Evolutionary conservation across 129 eudicot genomes (phyloP), one percentile per base, ranked within the genome.

Genomic region (Arctium minus): DNA sequence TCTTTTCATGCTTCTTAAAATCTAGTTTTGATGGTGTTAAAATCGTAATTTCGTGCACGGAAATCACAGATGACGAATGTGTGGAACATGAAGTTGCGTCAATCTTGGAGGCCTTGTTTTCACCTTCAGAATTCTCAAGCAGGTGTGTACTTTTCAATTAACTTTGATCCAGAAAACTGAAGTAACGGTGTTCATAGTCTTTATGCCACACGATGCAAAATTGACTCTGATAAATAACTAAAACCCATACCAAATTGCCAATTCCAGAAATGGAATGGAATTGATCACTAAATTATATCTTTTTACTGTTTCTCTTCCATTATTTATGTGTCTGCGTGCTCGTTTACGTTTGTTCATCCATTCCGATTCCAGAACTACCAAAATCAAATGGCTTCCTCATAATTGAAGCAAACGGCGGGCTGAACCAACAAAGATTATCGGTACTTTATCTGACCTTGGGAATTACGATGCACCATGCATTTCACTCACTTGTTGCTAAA

Each of bases 401-500:
- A 82, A 90, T 96, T 76, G 99, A 96, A 90, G 99, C 99, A 60
- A 96, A 96, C 87, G 99, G 99, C 11, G 99, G 99, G 36, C 80
- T 96, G 85, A 96, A 96, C 89, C 99, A 96, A 85, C 99, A 96
- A 86, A 84, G 99, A 67, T 87, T 96, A 87, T 93, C 99, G 83
- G 99, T 96, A 96, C 70, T 87, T 86, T 73, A 80, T 62, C 70
- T 18, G 46, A 76, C 73, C 73, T 70, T 77, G 60, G 29, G 15
- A 27, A 8, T 27, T 36, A 65, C 10, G 73, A 13, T 11, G 9
- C 46, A 40, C 46, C 46, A 44, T 46, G 56, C 15, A 46, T 10
- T 10, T 10, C 56, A 46, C 15, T 46, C 17, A 10, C 10, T 46
- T 46, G 0, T 2, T 46, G 17, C 56, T 42, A 46, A 46, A 46